A percentile compares a stretch with the other conserved stretches of the same genome.
phyloP scores from a whole-genome alignment of 768 basidiomycete genomes.

The Kwoniella bestiolae region DNA sequence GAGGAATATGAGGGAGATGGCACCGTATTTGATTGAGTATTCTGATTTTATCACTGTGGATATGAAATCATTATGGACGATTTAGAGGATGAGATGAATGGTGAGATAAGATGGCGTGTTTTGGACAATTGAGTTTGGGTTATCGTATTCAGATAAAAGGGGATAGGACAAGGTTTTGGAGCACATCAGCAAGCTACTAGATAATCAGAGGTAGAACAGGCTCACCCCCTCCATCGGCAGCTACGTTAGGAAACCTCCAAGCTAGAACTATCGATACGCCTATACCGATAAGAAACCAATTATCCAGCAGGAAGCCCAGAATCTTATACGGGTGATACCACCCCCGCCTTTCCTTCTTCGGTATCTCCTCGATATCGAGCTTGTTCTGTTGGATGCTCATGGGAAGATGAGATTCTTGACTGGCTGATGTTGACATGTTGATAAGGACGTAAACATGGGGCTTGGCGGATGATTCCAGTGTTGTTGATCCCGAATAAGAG shows the following conservation, averaged over 20 bases:
- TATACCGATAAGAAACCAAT: slow-evolving; percentile 51
- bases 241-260: slow-evolving; percentile 49
- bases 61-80: too few species aligned
- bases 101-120: not conserved
- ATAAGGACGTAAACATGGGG: too few species aligned
- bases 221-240: slow-evolving; percentile 40
- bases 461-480: too few species aligned
- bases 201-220: too few species aligned
- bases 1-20: slow-evolving; percentile 47
- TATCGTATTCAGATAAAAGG: too few species aligned
- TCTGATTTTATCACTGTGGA: slow-evolving; percentile 40
- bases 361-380: too few species aligned
- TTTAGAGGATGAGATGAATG: not conserved
- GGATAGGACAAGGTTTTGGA: too few species aligned
- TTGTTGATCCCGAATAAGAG: too few species aligned
- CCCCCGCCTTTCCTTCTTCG: not conserved
- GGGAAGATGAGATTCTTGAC: too few species aligned
- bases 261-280: slow-evolving; percentile 46
- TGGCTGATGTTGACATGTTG: too few species aligned
- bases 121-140: too few species aligned
- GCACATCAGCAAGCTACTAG: too few species aligned
- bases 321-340: slow-evolving; percentile 14
- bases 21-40: slow-evolving; percentile 46
- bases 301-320: slow-evolving; percentile 15
- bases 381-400: not conserved